Evolutionary conservation across 805 yeast genomes (phyloP).

Genomic region (Zygoascus flipseniorum): DNA sequence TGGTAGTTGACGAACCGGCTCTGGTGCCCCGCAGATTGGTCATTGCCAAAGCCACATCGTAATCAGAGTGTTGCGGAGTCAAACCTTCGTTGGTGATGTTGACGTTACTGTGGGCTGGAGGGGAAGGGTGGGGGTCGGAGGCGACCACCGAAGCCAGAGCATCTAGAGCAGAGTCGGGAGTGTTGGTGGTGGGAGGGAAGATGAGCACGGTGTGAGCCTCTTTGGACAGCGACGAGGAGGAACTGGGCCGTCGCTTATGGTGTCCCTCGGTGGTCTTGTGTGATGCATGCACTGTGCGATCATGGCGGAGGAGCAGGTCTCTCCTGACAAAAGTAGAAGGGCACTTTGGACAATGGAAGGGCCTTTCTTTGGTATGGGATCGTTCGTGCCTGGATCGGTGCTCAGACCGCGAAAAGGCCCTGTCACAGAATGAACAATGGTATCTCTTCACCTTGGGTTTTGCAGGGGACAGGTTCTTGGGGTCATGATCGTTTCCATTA

Average conservation of each 20-base stretch:
- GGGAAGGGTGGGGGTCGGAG: background rate
- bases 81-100: background rate
- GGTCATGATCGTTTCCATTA: too few relatives aligned
- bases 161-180: background rate
- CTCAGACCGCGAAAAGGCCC: constrained; percentile 73
- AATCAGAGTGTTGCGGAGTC: constrained; percentile 3
- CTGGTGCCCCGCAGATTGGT: constrained; percentile 15
- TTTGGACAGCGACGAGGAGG: background rate
- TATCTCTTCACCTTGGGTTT: constrained; percentile 41
- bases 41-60: constrained; percentile 19
- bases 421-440: constrained; percentile 70
- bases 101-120: background rate
- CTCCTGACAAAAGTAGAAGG: constrained; percentile 67
- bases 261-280: background rate
- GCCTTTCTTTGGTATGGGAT: constrained; percentile 73
- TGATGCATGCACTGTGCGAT: constrained; percentile 59
- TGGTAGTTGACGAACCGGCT: background rate
- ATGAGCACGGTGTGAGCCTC: background rate
- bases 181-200: background rate
- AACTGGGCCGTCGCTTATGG: background rate
- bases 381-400: constrained; percentile 73
- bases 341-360: constrained; percentile 66
- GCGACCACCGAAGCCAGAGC: background rate
- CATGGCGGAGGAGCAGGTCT: constrained; percentile 68
- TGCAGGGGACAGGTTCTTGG: too few relatives aligned